Conservation (phyloP, 257 asterid genomes). For the Apocynum venetum region DNA sequence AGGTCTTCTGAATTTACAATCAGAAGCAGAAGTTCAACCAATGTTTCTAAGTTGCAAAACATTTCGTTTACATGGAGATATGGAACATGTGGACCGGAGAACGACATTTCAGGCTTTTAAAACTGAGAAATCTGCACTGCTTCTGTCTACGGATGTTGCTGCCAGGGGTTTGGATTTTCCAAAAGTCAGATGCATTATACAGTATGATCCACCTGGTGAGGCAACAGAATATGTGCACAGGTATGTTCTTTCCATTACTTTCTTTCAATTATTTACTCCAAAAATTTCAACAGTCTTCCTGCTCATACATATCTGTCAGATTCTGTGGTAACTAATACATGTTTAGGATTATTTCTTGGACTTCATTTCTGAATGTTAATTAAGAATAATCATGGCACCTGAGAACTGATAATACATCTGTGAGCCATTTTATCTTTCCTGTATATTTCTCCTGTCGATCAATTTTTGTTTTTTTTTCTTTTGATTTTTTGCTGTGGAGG, state of each 20-base stretch:
- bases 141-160: conserved; percentile 84
- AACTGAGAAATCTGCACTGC: conserved; percentile 81
- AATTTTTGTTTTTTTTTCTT: background rate
- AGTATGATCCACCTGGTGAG: conserved; percentile 99
- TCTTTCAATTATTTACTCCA: background rate
- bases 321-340: background rate
- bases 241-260: conserved; percentile 34
- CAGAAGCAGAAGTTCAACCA: conserved; percentile 47
- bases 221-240: conserved; percentile 98
- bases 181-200: conserved; percentile 89
- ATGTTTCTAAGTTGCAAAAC: conserved; percentile 69
- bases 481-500: background rate
- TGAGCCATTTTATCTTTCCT: background rate
- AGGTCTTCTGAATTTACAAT: conserved; percentile 38
- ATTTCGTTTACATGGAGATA: conserved; percentile 78
- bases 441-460: background rate
- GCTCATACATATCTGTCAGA: background rate
- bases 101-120: conserved; percentile 72
- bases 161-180: conserved; percentile 99
- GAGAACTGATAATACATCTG: background rate
- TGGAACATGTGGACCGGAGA: conserved; percentile 85
- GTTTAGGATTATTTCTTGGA: background rate
- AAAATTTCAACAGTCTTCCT: background rate
- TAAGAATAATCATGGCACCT: background rate
- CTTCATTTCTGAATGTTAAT: background rate